A percentile compares a stretch with the other conserved stretches of the same genome.
Evolutionary conservation across 139 green algal species (phyloP).

Genomic region (Chloropicon primus): DNA sequence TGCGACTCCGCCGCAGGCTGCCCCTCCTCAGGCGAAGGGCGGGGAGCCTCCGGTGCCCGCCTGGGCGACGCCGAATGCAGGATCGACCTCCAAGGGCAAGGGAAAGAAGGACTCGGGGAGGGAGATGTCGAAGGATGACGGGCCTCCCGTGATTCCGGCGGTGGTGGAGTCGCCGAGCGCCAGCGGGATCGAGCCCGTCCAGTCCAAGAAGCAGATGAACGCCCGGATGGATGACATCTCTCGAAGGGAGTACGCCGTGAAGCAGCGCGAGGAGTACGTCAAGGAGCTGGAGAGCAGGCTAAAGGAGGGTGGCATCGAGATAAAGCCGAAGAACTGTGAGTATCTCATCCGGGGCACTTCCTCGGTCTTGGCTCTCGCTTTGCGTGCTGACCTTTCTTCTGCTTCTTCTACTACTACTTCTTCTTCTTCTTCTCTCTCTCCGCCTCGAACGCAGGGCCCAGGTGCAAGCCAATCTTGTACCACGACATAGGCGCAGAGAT

Average conservation of each 20-base stretch:
- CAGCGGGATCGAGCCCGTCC: neutral
- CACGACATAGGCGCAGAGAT: neutral
- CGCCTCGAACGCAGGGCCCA: too few species aligned
- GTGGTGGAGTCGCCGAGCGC: neutral
- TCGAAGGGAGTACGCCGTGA: neutral
- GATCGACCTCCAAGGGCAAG: neutral
- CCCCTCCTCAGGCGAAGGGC: neutral
- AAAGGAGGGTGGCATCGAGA: neutral
- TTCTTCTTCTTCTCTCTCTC: too few species aligned
- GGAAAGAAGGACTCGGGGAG: neutral
- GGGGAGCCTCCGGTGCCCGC: neutral
- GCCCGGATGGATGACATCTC: neutral
- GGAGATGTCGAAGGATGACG: neutral
- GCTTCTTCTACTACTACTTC: neutral
- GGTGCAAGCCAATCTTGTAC: neutral
- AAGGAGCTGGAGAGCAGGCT: neutral
- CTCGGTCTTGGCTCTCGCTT: neutral
- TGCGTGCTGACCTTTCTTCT: neutral
- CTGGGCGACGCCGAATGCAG: neutral
- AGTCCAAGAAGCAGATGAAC: neutral
- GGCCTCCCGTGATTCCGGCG: neutral
- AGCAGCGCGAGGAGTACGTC: neutral
- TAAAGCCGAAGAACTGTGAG: neutral
- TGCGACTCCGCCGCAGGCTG: neutral
- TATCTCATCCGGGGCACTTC: too few species aligned